phyloP scores from a whole-genome alignment of 2,329 filamentous ascomycete genomes.

The Bipolaris gigantea region DNA sequence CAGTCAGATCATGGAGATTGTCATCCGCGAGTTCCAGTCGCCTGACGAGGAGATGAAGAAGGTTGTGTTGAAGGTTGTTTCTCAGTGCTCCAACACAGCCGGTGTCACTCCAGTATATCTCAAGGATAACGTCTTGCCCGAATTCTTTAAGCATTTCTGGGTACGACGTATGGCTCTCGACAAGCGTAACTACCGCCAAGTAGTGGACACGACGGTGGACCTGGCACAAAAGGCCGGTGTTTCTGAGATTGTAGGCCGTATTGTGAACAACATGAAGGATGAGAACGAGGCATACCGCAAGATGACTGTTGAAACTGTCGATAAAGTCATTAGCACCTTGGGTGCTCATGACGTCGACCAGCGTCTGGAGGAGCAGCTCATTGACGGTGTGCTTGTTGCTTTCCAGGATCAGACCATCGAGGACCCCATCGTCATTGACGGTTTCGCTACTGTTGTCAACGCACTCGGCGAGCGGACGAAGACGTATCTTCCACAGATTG shows the following conservation, averaged over 20 bases:
- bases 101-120: conserved; percentile 94
- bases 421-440: conserved; percentile 93
- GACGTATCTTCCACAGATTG: conserved; percentile 94
- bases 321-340: conserved; percentile 91
- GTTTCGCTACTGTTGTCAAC: conserved; percentile 96
- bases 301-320: conserved; percentile 98
- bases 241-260: conserved; percentile 88
- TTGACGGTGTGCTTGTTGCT: conserved; percentile 91
- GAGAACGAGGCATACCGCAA: conserved; percentile 97
- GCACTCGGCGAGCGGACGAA: conserved; percentile 92
- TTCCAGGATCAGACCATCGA: conserved; percentile 99
- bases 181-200: conserved; percentile 95
- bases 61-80: conserved; percentile 95
- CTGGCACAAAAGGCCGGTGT: conserved; percentile 97
- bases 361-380: conserved; percentile 86
- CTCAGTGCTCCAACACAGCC: conserved; percentile 90
- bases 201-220: conserved; percentile 97
- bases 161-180: conserved; percentile 95
- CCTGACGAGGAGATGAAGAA: conserved; percentile 99
- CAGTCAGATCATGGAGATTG: conserved; percentile 97
- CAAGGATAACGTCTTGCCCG: conserved; percentile 90
- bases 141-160: conserved; percentile 99
- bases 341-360: conserved; percentile 94
- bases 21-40: conserved; percentile 92
- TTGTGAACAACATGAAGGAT: conserved; percentile 95